phyloP scores from a whole-genome alignment of 2,329 filamentous ascomycete species.

The Verticillium zaregamsianum region DNA sequence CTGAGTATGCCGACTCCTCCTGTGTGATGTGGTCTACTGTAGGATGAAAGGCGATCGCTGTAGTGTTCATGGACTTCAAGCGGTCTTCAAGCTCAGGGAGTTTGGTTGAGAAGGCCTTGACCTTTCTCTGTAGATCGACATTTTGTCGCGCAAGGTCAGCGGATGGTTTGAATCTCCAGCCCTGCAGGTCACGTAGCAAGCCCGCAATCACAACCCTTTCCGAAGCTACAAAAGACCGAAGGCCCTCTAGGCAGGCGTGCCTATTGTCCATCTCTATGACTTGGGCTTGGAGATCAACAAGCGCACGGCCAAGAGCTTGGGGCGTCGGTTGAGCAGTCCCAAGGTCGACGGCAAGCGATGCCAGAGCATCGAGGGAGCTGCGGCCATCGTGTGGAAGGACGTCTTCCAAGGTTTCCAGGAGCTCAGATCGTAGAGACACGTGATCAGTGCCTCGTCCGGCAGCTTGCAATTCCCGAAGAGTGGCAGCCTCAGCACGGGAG shows the following conservation, averaged over 20 bases:
- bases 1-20: conserved; percentile 55
- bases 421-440: conserved; percentile 23
- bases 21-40: conserved; percentile 54
- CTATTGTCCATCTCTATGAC: conserved; percentile 53
- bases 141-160: conserved; percentile 63
- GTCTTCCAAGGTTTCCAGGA: conserved; percentile 51
- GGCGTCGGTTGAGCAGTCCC: conserved; percentile 45
- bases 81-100: conserved; percentile 63
- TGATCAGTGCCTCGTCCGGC: not conserved
- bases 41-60: conserved; percentile 30
- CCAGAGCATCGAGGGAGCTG: conserved; percentile 53
- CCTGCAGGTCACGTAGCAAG: conserved; percentile 38
- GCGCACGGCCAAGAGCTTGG: conserved; percentile 42
- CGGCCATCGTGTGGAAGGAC: conserved; percentile 51
- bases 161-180: conserved; percentile 47
- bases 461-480: conserved; percentile 46
- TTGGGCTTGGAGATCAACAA: conserved; percentile 53
- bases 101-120: conserved; percentile 62
- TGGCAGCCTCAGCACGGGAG: conserved; percentile 53
- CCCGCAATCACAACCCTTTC: conserved; percentile 39
- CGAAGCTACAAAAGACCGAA: conserved; percentile 51
- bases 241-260: conserved; percentile 45
- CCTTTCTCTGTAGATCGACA: conserved; percentile 66
- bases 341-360: conserved; percentile 45
- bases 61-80: conserved; percentile 35